phyloP scores from a whole-genome alignment of 495 filamentous ascomycete genomes.

The Aspergillus funiculosus region DNA sequence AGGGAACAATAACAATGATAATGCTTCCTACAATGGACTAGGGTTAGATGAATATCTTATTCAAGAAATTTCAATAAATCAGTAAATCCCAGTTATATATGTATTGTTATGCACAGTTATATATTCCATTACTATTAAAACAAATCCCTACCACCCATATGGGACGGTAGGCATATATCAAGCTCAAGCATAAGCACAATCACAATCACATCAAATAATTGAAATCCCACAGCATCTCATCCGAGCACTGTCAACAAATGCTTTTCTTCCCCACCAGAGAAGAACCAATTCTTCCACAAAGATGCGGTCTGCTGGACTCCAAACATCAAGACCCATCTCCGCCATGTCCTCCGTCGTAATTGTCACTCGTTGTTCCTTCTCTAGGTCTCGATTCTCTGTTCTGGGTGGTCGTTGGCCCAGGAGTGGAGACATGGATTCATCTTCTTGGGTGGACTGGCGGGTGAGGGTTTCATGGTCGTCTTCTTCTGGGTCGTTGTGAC shows the following conservation, averaged over 20 bases:
- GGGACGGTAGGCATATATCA: too few species aligned
- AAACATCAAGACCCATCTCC: constrained; percentile 79
- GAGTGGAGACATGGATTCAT: constrained; percentile 27
- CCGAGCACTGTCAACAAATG: constrained; percentile 62
- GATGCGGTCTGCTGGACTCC: constrained; percentile 69
- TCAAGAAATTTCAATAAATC: not conserved
- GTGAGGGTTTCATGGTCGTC: constrained; percentile 22
- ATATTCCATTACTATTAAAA: not conserved
- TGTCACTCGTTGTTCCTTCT: constrained; percentile 40
- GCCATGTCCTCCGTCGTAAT: constrained; percentile 66
- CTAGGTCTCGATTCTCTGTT: not conserved
- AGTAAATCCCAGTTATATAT: too few species aligned
- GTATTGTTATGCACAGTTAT: too few species aligned
- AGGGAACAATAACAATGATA: too few species aligned
- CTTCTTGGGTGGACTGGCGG: constrained; percentile 27
- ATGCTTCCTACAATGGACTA: too few species aligned
- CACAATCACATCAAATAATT: constrained; percentile 50
- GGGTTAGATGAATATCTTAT: not conserved
- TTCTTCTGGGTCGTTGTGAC: constrained; percentile 22
- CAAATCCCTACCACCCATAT: too few species aligned
- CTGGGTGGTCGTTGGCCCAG: constrained; percentile 18
- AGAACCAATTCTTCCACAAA: constrained; percentile 64
- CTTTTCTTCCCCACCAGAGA: constrained; percentile 66
- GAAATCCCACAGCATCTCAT: constrained; percentile 77
- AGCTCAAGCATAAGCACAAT: not conserved